These are phyloP conservation scores for Fusarium papillatum DNA, from an alignment of 2,329 filamentous ascomycete genomes.

Conservation along the genomic window DNA sequence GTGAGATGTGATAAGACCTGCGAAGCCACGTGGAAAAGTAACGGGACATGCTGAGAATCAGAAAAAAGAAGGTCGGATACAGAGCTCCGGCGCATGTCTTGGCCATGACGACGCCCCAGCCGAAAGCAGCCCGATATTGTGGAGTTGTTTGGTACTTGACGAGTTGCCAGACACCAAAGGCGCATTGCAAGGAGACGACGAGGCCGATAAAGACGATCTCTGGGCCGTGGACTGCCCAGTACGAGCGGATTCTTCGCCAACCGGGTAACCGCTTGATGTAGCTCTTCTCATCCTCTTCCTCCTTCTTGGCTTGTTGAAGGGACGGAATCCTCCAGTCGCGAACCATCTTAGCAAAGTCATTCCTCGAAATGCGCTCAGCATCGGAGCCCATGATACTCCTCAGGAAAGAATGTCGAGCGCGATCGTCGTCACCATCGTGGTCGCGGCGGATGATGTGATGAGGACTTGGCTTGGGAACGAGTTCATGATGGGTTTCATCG, in stretches of 20 bases:
- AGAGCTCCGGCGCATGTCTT: constrained; percentile 68
- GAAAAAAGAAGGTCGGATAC: constrained; percentile 70
- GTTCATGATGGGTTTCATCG: constrained; percentile 64
- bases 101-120: constrained; percentile 68
- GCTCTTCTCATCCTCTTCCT: constrained; percentile 59
- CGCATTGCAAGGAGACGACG: constrained; percentile 62
- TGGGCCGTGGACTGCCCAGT: constrained; percentile 68
- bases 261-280: constrained; percentile 60
- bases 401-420: constrained; percentile 64
- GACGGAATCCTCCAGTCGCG: constrained; percentile 62
- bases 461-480: constrained; percentile 59
- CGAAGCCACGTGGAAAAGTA: constrained; percentile 67
- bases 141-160: constrained; percentile 63
- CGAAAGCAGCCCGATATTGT: constrained; percentile 62
- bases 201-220: constrained; percentile 63
- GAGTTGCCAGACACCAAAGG: constrained; percentile 68
- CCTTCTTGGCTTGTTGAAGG: constrained; percentile 60
- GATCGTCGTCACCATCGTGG: constrained; percentile 50
- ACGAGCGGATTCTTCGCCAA: constrained; percentile 62
- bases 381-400: constrained; percentile 61
- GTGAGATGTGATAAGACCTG: constrained; percentile 63
- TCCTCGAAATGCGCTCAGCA: constrained; percentile 57
- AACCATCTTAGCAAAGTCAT: constrained; percentile 60
- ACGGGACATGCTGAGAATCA: constrained; percentile 70
- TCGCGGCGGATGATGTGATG: constrained; percentile 59